These are phyloP conservation scores for Oidium heveae DNA, from an alignment of 2,329 filamentous ascomycete species.

Conservation along the genomic window DNA sequence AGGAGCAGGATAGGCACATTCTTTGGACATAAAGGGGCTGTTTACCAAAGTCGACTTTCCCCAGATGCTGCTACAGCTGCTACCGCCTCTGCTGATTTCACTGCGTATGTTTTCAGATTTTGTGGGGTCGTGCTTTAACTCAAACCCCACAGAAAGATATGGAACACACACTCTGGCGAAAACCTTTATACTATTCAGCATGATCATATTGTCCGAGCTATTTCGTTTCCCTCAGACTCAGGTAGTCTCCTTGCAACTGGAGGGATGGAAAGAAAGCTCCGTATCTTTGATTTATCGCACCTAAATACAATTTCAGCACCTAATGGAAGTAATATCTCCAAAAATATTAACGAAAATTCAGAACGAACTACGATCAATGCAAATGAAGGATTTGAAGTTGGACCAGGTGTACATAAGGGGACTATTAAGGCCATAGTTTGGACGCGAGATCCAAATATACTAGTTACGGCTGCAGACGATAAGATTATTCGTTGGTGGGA, in stretches of 20 bases:
- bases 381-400: constrained; percentile 61
- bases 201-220: constrained; percentile 79
- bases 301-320: constrained; percentile 15
- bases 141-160: constrained; percentile 48
- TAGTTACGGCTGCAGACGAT: constrained; percentile 77
- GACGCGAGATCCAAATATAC: constrained; percentile 65
- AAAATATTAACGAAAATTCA: constrained; percentile 13
- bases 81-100: constrained; percentile 89
- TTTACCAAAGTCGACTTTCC: constrained; percentile 85
- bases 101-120: constrained; percentile 34
- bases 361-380: constrained; percentile 24
- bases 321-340: constrained; percentile 2
- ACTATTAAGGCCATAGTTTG: constrained; percentile 94
- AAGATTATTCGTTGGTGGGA: constrained; percentile 92
- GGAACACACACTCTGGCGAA: constrained; percentile 91
- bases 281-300: constrained; percentile 63
- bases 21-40: constrained; percentile 90
- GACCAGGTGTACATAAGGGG: constrained; percentile 54
- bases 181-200: constrained; percentile 69
- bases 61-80: constrained; percentile 71
- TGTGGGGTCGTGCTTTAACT: constrained; percentile 7
- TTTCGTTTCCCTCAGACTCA: constrained; percentile 66
- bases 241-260: constrained; percentile 77
- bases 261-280: constrained; percentile 87
- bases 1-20: constrained; percentile 65